Percentiles rank a stretch among this genome's conserved stretches.
Conservation (phyloP, 176 grass and related monocot genomes). For the Chrysopogon serrulatus region DNA sequence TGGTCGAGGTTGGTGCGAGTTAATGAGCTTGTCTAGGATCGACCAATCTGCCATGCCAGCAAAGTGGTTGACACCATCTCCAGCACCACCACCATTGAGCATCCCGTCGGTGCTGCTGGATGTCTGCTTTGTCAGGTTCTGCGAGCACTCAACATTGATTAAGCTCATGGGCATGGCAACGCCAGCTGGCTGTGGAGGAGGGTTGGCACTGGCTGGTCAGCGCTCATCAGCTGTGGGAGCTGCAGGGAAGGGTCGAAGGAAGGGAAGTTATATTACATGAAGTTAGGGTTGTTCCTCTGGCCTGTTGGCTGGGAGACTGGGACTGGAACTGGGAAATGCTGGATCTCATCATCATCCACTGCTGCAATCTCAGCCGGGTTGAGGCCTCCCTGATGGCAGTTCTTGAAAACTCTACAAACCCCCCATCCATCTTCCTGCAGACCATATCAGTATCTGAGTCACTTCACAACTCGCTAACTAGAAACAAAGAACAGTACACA, state of each 20-base stretch:
- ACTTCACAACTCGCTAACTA: background rate
- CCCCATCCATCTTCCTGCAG: conserved; percentile 94
- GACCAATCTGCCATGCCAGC: conserved; percentile 57
- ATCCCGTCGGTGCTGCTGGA: background rate
- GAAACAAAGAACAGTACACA: background rate
- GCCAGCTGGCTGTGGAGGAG: conserved; percentile 6
- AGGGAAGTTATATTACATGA: conserved; percentile 46
- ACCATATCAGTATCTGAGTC: background rate
- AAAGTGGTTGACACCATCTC: background rate
- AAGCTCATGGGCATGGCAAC: conserved; percentile 40
- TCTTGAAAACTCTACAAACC: conserved; percentile 95
- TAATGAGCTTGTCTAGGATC: conserved; percentile 87
- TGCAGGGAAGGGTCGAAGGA: conserved; percentile 65
- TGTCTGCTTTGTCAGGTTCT: conserved; percentile 74
- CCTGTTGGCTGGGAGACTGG: background rate
- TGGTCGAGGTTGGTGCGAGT: conserved; percentile 85
- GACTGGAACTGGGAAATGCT: conserved; percentile 9
- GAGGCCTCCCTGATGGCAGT: conserved; percentile 43
- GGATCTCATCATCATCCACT: conserved; percentile 47
- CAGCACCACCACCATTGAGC: background rate
- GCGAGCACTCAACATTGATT: conserved; percentile 50
- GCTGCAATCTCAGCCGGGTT: conserved; percentile 28
- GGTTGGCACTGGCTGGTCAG: conserved; percentile 38
- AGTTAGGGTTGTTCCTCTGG: conserved; percentile 38
- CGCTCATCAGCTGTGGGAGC: conserved; percentile 71